Evolutionary conservation across 352 stramenopile genomes (phyloP), one percentile per base, ranked within the genome.

Genomic region (Blastocystis sp.): DNA sequence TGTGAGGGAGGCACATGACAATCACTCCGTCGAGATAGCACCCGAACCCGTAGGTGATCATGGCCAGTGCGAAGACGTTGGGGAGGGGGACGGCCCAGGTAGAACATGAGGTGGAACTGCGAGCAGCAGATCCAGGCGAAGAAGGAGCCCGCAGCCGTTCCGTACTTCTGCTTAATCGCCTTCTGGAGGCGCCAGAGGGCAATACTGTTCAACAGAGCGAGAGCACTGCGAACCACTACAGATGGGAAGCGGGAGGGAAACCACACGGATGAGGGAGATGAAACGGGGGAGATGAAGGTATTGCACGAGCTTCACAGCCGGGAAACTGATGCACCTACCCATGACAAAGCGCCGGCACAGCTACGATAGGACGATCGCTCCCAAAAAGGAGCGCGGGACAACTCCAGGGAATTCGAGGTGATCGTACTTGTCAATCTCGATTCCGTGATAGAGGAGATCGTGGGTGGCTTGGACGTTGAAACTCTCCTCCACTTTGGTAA

Each of bases 51-150:
- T 93, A 90, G 4, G 91, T 90, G 19, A 91, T 76, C 14, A 94
- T 69, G 60, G 95, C 92, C 89, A 98, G 90, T 40, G 97, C 96
- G 90, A 98, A 98, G 17, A 93, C 94, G 91, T 99, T 99, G 21
- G 96, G 96, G 61, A 99, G 91, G 28, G 60, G 97, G 96, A 43
- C 97, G 93, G 61, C 92, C 94, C 21, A 96, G 92, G 91, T 99
- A 99, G 90, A 98, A 99, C 59, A 96, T 91, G 0, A 98, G 91
- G 90, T 99, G 97, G 90, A 98, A 99, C 90, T 98, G 96, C 14
- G 91, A 92, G 82, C 92, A 95, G 71, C 62, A 87, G 45, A 87
- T 62, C 48, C 34, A 69, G 23, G 67, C 56, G 52, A 87, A 87
- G 11, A 38, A 19, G 23, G 43, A 76, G 23, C 60, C 61, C 4